These are phyloP conservation scores for Collybiopsis confluens DNA, from an alignment of 768 basidiomycete species.

Conservation along the genomic window DNA sequence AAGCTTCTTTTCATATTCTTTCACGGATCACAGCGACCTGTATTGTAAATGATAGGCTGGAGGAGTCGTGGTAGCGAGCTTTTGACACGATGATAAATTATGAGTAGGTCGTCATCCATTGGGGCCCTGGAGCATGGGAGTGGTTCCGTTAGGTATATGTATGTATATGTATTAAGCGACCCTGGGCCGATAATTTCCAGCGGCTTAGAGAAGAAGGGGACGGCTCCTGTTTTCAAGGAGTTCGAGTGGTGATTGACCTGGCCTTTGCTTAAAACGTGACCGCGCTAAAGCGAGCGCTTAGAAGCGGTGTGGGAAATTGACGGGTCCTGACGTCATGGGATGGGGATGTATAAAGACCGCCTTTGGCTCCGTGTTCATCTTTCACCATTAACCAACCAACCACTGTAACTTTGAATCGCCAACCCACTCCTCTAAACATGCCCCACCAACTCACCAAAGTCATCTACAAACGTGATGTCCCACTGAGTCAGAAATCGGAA, in stretches of 20 bases:
- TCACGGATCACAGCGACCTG: slow-evolving; percentile 1
- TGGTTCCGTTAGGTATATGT: background rate
- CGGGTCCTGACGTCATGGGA: background rate
- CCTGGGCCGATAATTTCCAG: too few species aligned
- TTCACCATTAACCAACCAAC: slow-evolving; percentile 6
- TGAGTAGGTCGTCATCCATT: background rate
- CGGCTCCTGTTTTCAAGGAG: too few species aligned
- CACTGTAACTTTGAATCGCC: slow-evolving; percentile 9
- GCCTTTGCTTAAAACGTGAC: too few species aligned
- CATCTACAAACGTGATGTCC: slow-evolving; percentile 56
- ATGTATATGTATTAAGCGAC: background rate
- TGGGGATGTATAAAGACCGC: background rate
- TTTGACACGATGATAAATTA: too few species aligned
- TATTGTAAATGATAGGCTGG: background rate
- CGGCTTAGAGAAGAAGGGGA: too few species aligned
- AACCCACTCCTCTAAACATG: slow-evolving; percentile 27
- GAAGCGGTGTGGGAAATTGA: too few species aligned
- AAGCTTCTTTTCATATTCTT: slow-evolving; percentile 1
- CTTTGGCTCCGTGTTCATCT: background rate
- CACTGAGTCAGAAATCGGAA: slow-evolving; percentile 64
- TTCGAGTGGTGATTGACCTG: too few species aligned
- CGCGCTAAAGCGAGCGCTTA: too few species aligned
- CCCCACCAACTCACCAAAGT: slow-evolving; percentile 57
- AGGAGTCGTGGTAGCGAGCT: too few species aligned
- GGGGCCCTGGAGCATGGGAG: slow-evolving; percentile 6